Evolutionary conservation across 1,284 basidiomycete genomes (phyloP), one percentile per base, ranked within the genome.

Genomic region (Phlebopus sp.): DNA sequence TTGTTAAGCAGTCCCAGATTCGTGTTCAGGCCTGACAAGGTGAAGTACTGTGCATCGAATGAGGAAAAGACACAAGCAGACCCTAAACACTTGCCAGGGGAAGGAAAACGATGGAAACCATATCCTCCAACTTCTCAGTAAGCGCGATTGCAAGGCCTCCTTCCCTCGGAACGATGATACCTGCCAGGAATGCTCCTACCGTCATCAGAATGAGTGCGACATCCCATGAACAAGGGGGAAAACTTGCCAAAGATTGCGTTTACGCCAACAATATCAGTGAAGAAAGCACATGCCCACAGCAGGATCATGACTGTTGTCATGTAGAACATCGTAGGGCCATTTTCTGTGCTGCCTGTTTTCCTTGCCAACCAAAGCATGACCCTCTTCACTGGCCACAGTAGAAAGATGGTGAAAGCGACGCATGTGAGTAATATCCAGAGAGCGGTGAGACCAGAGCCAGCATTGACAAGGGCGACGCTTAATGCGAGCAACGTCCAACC

Each of bases 401-500:
- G 67, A 51, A 92, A 67, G 14, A 94, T 58, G 2, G 83, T 74
- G 78, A 85, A 96, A 11, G 79, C 93, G 1, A 87, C 73, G 39
- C 82, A 80, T 13, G 76, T 74, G 10, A 97, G 77, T 9, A 97
- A 74, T 38, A 95, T 83, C 72, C 85, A 97, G 4, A 97, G 76
- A 0, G 92, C 91, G 2, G 81, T 86, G 4, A 90, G 67, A 2
- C 89, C 89, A 0, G 75, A 77, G 3, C 81, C 76, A 0, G 90
- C 88, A 57, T 95, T 96, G 53, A 93, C 90, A 37, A 97, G 82
- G 0, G 92, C 90, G 10, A 97, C 89, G 1, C 89, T 88, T 45
- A 97, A 74, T 0, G 93, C 93, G 10, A 89, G 73, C 15, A 89
- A 69, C 11, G 81, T 74, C 85, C 85, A 89, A 2, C 85, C 92